Base-by-base conservation (phyloP, 768 basidiomycete species). In the Hortiboletus flavorubellus region DNA sequence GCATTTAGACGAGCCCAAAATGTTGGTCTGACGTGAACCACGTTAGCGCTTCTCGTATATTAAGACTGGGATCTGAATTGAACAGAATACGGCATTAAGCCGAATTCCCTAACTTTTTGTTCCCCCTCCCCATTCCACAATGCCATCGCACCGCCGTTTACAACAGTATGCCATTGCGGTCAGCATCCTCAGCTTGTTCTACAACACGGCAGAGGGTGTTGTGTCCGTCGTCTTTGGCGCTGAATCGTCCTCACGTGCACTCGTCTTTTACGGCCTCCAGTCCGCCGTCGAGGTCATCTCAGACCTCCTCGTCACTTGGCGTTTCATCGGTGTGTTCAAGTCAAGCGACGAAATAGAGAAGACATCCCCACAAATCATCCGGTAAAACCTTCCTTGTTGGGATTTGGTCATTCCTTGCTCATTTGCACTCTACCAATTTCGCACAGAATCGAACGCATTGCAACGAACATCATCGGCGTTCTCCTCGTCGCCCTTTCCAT, bases 261-360 rank as follows among this genome's bases (percentile, higher is more conserved):
- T 80, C 39, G 65, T 80, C 29, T 80, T 80, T 65, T 80, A 76
- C 45, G 78, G 79, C 1, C 71, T 80, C 15, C 79, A 80, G 41
- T 79, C 78, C 0, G 76, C 61, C 4, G 75, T 79, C 38, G 79
- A 80, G 55, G 78, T 79, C 34, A 64, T 75, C 47, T 79, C 78
- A 18, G 71, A 77, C 4, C 30, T 65, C 44, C 67, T 80, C 14
- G 79, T 79, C 26, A 56, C 76, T 11, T 80, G 79, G 78, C 66
- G 78, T 31, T 80, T 79, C 53, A 40, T 71, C 31, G 53, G 68
- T 15, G 64, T 71, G 10, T 59, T 61, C 7, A 69, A 64, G 42
- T 70, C 72, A 18, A 71, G 72, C 12, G 70, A 77, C 41, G 73
- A 75, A 56, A 53, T 34, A 29, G 49, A 53, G 23, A 30, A 40